Percentiles rank a stretch among this genome's conserved stretches.
phyloP scores from a whole-genome alignment of 441 rosid genomes.

The Codiaeum variegatum region DNA sequence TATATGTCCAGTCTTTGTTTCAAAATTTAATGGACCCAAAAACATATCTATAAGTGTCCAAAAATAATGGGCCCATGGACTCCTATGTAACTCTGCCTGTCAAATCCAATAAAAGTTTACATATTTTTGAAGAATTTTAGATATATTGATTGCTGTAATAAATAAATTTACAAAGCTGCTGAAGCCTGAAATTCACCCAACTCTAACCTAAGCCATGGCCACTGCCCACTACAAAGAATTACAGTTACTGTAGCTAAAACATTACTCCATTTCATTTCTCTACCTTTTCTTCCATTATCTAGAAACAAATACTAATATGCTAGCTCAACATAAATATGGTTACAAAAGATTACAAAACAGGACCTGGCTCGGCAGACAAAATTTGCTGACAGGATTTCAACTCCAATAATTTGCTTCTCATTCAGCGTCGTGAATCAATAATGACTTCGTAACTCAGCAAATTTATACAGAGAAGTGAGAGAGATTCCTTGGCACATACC shows the following conservation, averaged over 20 bases:
- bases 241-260: constrained; percentile 1
- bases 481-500: neutral
- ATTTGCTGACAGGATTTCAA: constrained; percentile 2
- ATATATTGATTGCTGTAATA: neutral
- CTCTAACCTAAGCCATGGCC: neutral
- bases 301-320: neutral
- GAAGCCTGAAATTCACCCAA: neutral
- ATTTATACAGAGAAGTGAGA: constrained; percentile 16
- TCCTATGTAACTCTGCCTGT: too few species aligned
- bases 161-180: neutral
- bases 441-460: neutral
- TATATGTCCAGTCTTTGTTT: too few species aligned
- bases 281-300: too few species aligned
- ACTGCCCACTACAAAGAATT: neutral
- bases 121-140: neutral
- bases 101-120: neutral
- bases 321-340: neutral
- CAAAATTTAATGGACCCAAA: too few species aligned
- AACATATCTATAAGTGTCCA: too few species aligned
- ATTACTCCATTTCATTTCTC: too few species aligned
- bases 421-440: neutral
- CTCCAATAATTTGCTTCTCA: neutral
- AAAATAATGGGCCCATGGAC: too few species aligned
- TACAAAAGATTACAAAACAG: constrained; percentile 8
- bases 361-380: constrained; percentile 17